Evolutionary conservation across 1,139 yeast genomes (phyloP).

Genomic region (Lodderomyces parapsilosis): DNA sequence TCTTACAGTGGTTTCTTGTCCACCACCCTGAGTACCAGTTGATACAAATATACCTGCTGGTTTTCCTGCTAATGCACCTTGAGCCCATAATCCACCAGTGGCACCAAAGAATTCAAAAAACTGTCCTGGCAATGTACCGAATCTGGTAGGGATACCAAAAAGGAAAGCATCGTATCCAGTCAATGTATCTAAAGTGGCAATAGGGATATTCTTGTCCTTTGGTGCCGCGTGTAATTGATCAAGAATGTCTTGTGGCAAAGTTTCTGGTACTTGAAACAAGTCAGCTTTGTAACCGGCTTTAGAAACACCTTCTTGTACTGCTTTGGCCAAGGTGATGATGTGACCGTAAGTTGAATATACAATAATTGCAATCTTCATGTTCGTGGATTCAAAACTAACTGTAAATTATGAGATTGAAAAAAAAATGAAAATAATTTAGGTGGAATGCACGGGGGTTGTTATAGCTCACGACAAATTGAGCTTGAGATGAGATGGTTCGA

Average conservation of each 20-base stretch:
- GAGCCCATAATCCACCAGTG: slow-evolving; percentile 53
- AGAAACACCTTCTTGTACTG: slow-evolving; percentile 43
- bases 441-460: no score
- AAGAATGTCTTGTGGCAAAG: slow-evolving; percentile 44
- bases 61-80: slow-evolving; percentile 47
- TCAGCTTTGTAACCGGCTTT: slow-evolving; percentile 36
- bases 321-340: slow-evolving; percentile 47
- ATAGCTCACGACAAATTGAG: no score
- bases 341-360: slow-evolving; percentile 68
- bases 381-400: no score
- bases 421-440: no score
- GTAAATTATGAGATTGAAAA: no score
- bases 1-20: slow-evolving; percentile 46
- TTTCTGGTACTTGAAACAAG: slow-evolving; percentile 49
- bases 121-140: slow-evolving; percentile 49
- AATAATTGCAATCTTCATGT: slow-evolving; percentile 49
- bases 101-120: slow-evolving; percentile 42
- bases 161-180: slow-evolving; percentile 45
- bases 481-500: background rate
- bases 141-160: slow-evolving; percentile 54
- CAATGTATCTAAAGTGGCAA: slow-evolving; percentile 39
- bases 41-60: slow-evolving; percentile 47
- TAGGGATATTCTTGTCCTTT: slow-evolving; percentile 34
- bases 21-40: slow-evolving; percentile 49
- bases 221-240: slow-evolving; percentile 40